Base-by-base conservation (phyloP, 345 rosid species). In the Populus ilicifolia region DNA sequence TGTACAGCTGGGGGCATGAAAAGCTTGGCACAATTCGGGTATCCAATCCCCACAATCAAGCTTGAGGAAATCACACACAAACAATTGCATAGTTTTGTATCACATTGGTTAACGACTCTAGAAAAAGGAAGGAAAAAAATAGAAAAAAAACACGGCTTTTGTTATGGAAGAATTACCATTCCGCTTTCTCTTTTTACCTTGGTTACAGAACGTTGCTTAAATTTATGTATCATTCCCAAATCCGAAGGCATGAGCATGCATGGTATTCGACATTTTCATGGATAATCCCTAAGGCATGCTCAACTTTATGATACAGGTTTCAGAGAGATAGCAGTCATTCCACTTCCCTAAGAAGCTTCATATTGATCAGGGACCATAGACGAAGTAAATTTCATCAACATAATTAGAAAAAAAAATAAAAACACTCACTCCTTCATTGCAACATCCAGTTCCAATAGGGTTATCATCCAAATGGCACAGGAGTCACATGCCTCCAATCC, bases 391-490 rank as follows among this genome's bases (percentile, higher is more conserved):
- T 21, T 21, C 29, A 21, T 30, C 20, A 18, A 21, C 25, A 41
- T 5, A 61, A n/a, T 8, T 64, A 44, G 48, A 41, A 20, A 1
- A 39, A 4, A 44, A 21, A 9, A 2, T n/a, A 41, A 2, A 10
- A 41, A 10, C 2, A 73, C 76, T 73, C 76, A 6, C 78, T 75
- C 18, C 29, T 46, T 21, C 66, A 50, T 48, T 35, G 27, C 69
- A 74, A 16, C 39, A 39, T 39, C 20, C 17, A 17, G 44, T 38
- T 61, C 38, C 76, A 62, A 41, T 8, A 50, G 66, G 62, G 64
- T 35, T 44, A 62, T 14, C 33, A 61, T 59, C n/a, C 30, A 39
- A n/a, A 20, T 7, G 21, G 52, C 52, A 63, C 63, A 71, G 20
- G 38, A 29, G 68, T 59, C 23, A 17, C 43, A 27, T 30, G 29